Conservation (phyloP, 2,329 filamentous ascomycete species). For the Achaetomium macrosporum region DNA sequence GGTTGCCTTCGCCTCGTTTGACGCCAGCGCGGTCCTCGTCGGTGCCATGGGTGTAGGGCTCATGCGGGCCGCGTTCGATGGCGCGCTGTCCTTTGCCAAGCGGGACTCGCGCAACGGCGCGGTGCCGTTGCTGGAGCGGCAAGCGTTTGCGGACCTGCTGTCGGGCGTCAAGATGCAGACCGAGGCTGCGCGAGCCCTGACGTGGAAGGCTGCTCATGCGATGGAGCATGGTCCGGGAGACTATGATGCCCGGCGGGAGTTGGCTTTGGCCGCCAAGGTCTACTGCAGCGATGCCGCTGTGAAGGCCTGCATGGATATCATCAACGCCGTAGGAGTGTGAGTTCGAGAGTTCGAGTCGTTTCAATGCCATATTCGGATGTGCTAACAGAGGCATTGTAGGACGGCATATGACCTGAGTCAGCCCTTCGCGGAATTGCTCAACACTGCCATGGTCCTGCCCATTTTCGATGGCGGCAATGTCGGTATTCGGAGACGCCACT, state of each 20-base stretch:
- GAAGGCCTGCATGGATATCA: constrained; percentile 42
- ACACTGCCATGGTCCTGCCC: constrained; percentile 41
- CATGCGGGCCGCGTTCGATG: constrained; percentile 49
- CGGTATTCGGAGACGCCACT: constrained; percentile 43
- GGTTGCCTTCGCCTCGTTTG: constrained; percentile 40
- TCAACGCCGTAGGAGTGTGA: constrained; percentile 47
- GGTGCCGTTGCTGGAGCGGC: constrained; percentile 40
- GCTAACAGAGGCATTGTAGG: constrained; percentile 22
- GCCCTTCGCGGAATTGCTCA: constrained; percentile 39
- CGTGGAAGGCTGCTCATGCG: constrained; percentile 45
- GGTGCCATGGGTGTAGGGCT: constrained; percentile 50
- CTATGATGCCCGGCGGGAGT: constrained; percentile 37
- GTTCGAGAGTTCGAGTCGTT: constrained; percentile 8
- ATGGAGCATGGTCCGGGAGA: constrained; percentile 38
- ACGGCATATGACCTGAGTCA: constrained; percentile 36
- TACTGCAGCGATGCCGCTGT: constrained; percentile 45
- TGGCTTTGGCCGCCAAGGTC: constrained; percentile 46
- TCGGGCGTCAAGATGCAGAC: constrained; percentile 47
- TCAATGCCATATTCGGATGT: background rate
- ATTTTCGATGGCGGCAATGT: constrained; percentile 51
- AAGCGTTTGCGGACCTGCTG: constrained; percentile 42
- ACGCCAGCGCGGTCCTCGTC: constrained; percentile 41
- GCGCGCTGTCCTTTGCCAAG: constrained; percentile 45
- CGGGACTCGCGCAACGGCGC: constrained; percentile 40
- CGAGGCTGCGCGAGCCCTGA: constrained; percentile 44